A percentile compares a stretch with the other conserved stretches of the same genome.
These are phyloP conservation scores for Cercophora sp. DNA, from an alignment of 495 filamentous ascomycete species.

Conservation along the genomic window DNA sequence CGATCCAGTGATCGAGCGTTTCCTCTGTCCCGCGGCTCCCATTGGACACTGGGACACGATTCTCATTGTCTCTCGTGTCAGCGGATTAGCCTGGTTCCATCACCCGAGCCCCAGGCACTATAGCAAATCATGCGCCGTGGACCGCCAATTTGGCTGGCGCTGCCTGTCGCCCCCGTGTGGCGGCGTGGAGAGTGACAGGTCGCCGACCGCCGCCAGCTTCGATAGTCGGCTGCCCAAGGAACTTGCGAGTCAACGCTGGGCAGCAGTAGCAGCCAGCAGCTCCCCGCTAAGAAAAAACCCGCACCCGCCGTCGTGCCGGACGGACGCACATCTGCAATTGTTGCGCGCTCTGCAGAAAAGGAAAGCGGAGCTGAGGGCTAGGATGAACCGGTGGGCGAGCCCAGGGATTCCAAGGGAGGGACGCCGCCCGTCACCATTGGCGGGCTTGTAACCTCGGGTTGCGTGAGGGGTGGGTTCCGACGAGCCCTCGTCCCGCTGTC, in stretches of 20 bases:
- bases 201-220: not conserved
- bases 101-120: slow-evolving; percentile 9
- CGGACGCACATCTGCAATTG: slow-evolving; percentile 9
- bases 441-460: slow-evolving; percentile 6
- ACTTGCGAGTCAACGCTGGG: too few species aligned
- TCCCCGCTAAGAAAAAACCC: slow-evolving; percentile 4
- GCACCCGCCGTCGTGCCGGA: slow-evolving; percentile 15
- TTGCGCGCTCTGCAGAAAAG: slow-evolving; percentile 10
- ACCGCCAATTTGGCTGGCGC: slow-evolving; percentile 7
- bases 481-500: not conserved
- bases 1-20: too few species aligned
- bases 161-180: too few species aligned
- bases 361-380: not conserved
- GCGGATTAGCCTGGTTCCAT: slow-evolving; percentile 3
- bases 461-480: slow-evolving; percentile 2
- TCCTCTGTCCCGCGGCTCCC: too few species aligned
- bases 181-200: not conserved
- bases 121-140: slow-evolving; percentile 8
- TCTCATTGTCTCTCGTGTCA: too few species aligned
- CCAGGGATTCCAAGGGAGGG: not conserved
- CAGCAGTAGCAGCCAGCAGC: too few species aligned
- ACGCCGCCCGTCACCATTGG: slow-evolving; percentile 1
- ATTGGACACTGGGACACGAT: too few species aligned
- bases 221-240: not conserved
- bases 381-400: not conserved